Base-by-base conservation (phyloP, 2,329 filamentous ascomycete genomes). In the Orbilia oligospora region DNA sequence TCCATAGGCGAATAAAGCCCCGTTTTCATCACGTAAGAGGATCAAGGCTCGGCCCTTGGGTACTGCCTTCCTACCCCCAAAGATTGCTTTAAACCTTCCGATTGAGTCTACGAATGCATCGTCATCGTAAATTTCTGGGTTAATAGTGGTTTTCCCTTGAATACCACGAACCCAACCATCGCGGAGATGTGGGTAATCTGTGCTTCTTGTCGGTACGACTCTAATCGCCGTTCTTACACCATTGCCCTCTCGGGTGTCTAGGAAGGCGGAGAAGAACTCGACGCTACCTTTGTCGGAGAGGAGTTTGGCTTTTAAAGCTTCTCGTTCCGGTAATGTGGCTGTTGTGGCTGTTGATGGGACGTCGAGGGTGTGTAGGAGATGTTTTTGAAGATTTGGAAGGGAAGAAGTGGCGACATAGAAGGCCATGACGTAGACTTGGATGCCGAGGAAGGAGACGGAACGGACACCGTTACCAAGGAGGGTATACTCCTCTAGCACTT, bases 401-500 rank as follows among this genome's bases (percentile, higher is more conserved):
- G 97, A 94, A 44, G 91, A 87, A 0, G 91, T 95, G 27, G 94
- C 93, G 27, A 98, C 88, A 86, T 99, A 99, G 82, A 97, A 90
- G 16, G 95, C 96, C 0, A 97, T 92, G 18, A 98, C 92, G 85
- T 99, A 99, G 67, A 99, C 96, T 84, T 97, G 91, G 53, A 99
- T 93, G 61, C 89, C 87, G 53, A 98, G 86, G 84, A 98, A 97
- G 24, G 92, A 97, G 36, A 99, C 96, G 0, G 92, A 94, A 70
- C 96, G 90, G 80, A 97, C 91, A 18, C 96, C 96, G 4, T 97
- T 86, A 0, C 96, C 96, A 5, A 98, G 88, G 0, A 98, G 88
- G 22, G 93, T 94, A 84, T 97, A 78, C 22, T 78, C 75, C 48
- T 78, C 75, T n/a, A 78, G 68, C 27, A 78, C 63, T 24, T 68